These are phyloP conservation scores for Barnettozyma sucrosica DNA, from an alignment of 805 yeast species.

Conservation along the genomic window DNA sequence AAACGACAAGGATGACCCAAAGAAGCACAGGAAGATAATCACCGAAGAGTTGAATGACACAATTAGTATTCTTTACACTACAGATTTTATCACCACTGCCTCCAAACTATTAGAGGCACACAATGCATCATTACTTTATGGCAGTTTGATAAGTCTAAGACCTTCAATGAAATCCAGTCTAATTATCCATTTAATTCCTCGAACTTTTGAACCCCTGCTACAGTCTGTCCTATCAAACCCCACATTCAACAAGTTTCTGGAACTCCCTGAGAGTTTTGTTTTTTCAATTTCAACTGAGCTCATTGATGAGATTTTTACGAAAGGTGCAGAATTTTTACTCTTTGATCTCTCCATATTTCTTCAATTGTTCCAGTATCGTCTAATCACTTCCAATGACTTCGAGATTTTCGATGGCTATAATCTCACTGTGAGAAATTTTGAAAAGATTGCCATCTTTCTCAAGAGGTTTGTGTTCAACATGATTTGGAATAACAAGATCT, in stretches of 20 bases:
- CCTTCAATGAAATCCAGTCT: conserved; percentile 34
- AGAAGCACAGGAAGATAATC: conserved; percentile 9
- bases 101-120: conserved; percentile 15
- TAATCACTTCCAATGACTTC: conserved; percentile 59
- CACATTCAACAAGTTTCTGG: conserved; percentile 15
- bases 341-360: conserved; percentile 42
- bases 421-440: conserved; percentile 33
- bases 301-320: conserved; percentile 3
- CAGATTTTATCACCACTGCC: conserved; percentile 26
- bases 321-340: conserved; percentile 19
- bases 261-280: conserved; percentile 7
- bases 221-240: conserved; percentile 21
- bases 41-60: conserved; percentile 9
- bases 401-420: conserved; percentile 44
- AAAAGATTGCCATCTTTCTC: conserved; percentile 40
- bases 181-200: conserved; percentile 38
- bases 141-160: conserved; percentile 31
- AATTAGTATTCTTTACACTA: conserved; percentile 14
- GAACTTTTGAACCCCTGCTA: conserved; percentile 31
- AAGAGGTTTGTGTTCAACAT: conserved; percentile 45
- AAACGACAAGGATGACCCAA: background rate
- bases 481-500: conserved; percentile 33
- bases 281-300: conserved; percentile 5
- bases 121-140: conserved; percentile 23
- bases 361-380: conserved; percentile 61